Evolutionary conservation across 352 stramenopile genomes (phyloP), one percentile per base, ranked within the genome.

Genomic region (Bremia lactucae): DNA sequence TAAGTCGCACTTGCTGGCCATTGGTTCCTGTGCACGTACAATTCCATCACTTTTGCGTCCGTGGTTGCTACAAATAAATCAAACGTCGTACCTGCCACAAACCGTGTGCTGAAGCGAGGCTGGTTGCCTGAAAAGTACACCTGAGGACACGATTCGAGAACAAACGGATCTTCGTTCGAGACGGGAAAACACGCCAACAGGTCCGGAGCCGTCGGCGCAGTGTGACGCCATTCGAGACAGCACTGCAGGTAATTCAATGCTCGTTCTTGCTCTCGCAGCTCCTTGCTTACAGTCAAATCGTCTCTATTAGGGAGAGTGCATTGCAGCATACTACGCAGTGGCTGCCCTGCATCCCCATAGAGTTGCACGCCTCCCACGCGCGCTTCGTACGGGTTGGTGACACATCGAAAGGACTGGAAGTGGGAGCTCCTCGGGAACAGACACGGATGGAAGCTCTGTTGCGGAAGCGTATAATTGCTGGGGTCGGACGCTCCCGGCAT

Each of bases 51-150:
- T n/a, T n/a, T n/a, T n/a, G n/a, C n/a, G n/a, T n/a, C n/a, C n/a
- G n/a, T n/a, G n/a, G n/a, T n/a, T n/a, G n/a, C n/a, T n/a, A n/a
- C n/a, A n/a, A n/a, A n/a, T n/a, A n/a, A n/a, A n/a, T n/a, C n/a
- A n/a, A n/a, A n/a, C n/a, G n/a, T n/a, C n/a, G n/a, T n/a, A 67
- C 73, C 66, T 56, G 72, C 52, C 10, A 95, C 60, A 13, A 89
- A 53, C 2, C 70, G 60, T n/a, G 78, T 78, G 31, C 70, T 81
- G 68, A 96, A 98, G 15, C 50, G 46, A 19, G 79, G 65, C 57
- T 86, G 73, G 55, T 97, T 97, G 36, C 94, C 94, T 3, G 79
- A 75, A 54, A 98, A 97, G 46, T 96, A 92, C 29, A 98, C 54
- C 42, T 95, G 68, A 31, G 94, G 92, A 37, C 59, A 70, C 20